Base-by-base conservation (phyloP, 2,329 filamentous ascomycete species). In the Xylariaceae sp. region DNA sequence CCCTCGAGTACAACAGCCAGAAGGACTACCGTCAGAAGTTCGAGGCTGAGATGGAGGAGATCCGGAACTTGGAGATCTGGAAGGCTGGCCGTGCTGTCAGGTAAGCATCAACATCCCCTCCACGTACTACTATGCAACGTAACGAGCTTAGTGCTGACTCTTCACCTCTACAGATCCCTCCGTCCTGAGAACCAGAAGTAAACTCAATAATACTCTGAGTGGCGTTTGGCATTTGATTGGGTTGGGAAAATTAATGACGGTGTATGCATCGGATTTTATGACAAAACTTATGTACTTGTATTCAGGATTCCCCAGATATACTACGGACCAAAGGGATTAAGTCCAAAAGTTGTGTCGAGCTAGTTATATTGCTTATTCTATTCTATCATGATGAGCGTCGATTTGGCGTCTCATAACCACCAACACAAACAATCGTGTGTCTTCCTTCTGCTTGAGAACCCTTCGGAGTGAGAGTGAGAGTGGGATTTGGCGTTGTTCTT, bases 11-110 rank as follows among this genome's bases (percentile, higher is more conserved):
- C 86, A 97, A 97, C 85, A 84, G 89, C 75, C 91, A 95, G 80
- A 81, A 85, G 70, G 92, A 99, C 80, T 99, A 99, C 88, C 89
- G 94, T 72, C 83, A 96, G 84, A 92, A 90, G 81, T 99, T 92
- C 79, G 92, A 97, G 86, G 86, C 90, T 74, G 94, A 99, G 89
- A 90, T 99, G 87, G 83, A 96, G 82, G 94, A 97, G 83, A 97
- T 99, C 82, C 89, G 93, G 73, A 85, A 92, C 74, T 82, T 99
- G 74, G 94, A 99, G 86, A 99, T 99, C 86, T 99, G 94, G 94
- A 87, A 90, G 74, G 94, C 94, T 67, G 94, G 94, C 78, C 97
- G 97, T 88, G 90, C 94, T 71, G 94, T 99, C 73, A 89, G 93
- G 83, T 88, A 80, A 73, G 83, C 60, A 57, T 49, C 17, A 53